These are phyloP conservation scores for Petrea volubilis DNA, from an alignment of 257 asterid genomes.

Conservation along the genomic window DNA sequence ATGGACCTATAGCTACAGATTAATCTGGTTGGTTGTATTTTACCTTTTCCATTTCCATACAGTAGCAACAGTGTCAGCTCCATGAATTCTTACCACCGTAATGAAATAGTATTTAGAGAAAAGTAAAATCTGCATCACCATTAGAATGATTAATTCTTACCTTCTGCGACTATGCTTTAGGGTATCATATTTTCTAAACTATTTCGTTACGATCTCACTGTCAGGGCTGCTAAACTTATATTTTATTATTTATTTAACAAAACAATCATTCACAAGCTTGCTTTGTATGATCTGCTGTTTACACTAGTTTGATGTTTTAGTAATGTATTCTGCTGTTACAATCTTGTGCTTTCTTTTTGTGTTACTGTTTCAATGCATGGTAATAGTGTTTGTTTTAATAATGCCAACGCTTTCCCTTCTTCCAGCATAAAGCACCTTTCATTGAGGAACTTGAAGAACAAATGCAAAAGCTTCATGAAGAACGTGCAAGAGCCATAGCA, in stretches of 20 bases:
- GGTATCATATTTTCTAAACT: background rate
- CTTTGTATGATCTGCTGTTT: background rate
- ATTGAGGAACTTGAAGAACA: conserved; percentile 96
- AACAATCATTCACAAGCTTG: background rate
- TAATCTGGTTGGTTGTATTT: background rate
- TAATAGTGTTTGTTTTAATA: conserved; percentile 9
- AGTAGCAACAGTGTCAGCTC: background rate
- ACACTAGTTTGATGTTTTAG: background rate
- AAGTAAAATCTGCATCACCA: background rate
- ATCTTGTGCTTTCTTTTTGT: background rate
- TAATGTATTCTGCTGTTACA: background rate
- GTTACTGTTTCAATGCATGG: background rate
- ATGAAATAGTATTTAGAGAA: background rate
- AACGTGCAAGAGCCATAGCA: conserved; percentile 71
- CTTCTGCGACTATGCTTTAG: background rate
- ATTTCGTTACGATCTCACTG: background rate
- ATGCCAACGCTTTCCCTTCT: conserved; percentile 10
- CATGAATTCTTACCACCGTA: background rate
- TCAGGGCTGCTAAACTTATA: background rate
- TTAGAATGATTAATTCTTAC: background rate
- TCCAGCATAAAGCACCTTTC: conserved; percentile 90
- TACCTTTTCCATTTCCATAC: background rate
- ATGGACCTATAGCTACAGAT: background rate
- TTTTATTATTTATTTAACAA: background rate
- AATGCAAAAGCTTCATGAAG: conserved; percentile 83